Evolutionary conservation across 2,329 filamentous ascomycete genomes (phyloP).

Genomic region (Cercospora sesami): DNA sequence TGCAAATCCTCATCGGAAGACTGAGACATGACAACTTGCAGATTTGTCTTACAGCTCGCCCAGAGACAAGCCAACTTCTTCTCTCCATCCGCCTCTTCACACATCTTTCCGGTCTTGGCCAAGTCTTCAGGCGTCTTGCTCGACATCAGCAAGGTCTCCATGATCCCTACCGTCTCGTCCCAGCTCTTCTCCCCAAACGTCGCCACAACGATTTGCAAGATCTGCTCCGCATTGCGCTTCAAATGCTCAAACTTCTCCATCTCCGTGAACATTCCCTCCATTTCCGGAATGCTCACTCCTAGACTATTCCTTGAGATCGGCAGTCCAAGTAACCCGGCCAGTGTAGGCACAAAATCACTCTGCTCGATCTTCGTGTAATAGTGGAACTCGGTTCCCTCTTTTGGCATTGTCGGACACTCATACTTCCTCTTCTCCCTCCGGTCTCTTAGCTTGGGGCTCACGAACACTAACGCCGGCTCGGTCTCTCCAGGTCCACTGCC

Average conservation of each 20-base stretch:
- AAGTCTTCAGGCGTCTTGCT: constrained; percentile 6
- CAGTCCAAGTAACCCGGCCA: constrained; percentile 82
- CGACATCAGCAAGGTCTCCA: neutral
- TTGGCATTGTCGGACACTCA: constrained; percentile 57
- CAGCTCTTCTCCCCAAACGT: constrained; percentile 56
- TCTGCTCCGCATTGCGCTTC: constrained; percentile 75
- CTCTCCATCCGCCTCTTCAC: constrained; percentile 24
- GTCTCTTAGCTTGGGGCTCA: constrained; percentile 31
- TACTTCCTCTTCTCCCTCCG: constrained; percentile 22
- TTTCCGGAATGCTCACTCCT: constrained; percentile 77
- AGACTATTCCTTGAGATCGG: constrained; percentile 88
- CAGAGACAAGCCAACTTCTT: constrained; percentile 32
- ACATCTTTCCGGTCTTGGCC: constrained; percentile 12
- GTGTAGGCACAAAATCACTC: constrained; percentile 86
- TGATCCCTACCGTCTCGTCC: constrained; percentile 9
- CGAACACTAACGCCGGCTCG: constrained; percentile 83
- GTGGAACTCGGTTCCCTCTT: constrained; percentile 65
- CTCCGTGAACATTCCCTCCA: constrained; percentile 71
- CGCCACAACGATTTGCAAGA: constrained; percentile 72
- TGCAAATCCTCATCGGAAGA: neutral
- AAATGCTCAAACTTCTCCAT: constrained; percentile 61
- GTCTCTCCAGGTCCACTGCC: constrained; percentile 93
- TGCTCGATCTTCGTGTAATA: constrained; percentile 88
- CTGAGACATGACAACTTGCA: constrained; percentile 31
- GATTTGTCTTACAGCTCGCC: constrained; percentile 17